These are phyloP conservation scores for Oryza australiensis DNA, from an alignment of 176 grass and related monocot genomes.

Conservation along the genomic window DNA sequence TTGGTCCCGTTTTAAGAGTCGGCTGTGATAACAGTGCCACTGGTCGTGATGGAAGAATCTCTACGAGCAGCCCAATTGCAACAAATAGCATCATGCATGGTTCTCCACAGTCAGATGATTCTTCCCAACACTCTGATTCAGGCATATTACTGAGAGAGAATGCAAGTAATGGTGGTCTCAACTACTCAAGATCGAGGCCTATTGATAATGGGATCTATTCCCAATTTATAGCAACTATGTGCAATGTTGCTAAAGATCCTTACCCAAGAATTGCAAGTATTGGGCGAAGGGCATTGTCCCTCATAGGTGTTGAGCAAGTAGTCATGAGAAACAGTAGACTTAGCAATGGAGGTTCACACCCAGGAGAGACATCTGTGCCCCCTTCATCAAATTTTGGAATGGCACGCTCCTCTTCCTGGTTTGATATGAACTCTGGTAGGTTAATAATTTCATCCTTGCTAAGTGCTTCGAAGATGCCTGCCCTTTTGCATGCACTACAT, in stretches of 20 bases:
- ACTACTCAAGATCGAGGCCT: slow-evolving; percentile 56
- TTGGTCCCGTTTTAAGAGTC: slow-evolving; percentile 84
- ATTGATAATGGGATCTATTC: slow-evolving; percentile 71
- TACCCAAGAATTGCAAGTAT: slow-evolving; percentile 72
- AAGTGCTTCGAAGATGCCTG: slow-evolving; percentile 20
- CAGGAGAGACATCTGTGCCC: slow-evolving; percentile 63
- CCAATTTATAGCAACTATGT: slow-evolving; percentile 78
- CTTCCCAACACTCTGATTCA: slow-evolving; percentile 91
- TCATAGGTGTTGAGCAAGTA: slow-evolving; percentile 84
- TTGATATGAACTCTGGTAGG: slow-evolving; percentile 93
- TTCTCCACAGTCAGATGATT: slow-evolving; percentile 93
- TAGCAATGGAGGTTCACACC: slow-evolving; percentile 55
- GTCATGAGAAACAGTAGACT: slow-evolving; percentile 75
- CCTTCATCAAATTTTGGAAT: slow-evolving; percentile 67
- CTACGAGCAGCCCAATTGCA: slow-evolving; percentile 63
- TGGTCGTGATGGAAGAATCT: slow-evolving; percentile 69
- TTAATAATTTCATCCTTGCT: slow-evolving; percentile 23
- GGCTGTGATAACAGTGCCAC: slow-evolving; percentile 70
- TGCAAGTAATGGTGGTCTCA: slow-evolving; percentile 71
- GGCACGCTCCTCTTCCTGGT: slow-evolving; percentile 93
- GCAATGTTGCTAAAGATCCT: slow-evolving; percentile 86
- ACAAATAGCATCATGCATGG: slow-evolving; percentile 74
- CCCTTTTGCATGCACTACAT: neutral
- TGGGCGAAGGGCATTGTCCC: slow-evolving; percentile 74
- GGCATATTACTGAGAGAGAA: slow-evolving; percentile 75